Conservation (phyloP, 345 rosid genomes). For the Diplotaxis tenuifolia region DNA sequence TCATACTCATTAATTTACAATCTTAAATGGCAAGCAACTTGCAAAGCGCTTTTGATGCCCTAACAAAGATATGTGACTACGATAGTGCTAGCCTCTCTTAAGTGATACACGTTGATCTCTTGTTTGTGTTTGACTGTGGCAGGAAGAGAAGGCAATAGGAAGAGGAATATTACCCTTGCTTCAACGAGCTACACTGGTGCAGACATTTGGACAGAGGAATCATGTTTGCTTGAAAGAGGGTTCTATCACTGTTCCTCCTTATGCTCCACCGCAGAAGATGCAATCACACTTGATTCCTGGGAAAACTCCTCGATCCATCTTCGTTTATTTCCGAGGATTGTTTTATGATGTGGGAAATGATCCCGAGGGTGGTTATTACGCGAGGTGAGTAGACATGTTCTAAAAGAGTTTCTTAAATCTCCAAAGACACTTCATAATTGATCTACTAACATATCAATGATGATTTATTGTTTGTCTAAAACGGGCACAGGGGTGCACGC, state of each 20-base stretch:
- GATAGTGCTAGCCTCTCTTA: too few species aligned
- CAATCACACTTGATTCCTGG: constrained; percentile 80
- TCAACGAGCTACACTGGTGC: constrained; percentile 94
- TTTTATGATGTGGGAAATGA: constrained; percentile 97
- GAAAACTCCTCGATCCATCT: constrained; percentile 87
- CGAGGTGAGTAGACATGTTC: constrained; percentile 57
- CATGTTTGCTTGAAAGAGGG: constrained; percentile 96
- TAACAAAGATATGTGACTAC: too few species aligned
- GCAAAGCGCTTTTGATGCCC: constrained; percentile 12
- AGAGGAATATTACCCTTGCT: constrained; percentile 87
- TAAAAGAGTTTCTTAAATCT: background rate
- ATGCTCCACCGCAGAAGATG: constrained; percentile 99
- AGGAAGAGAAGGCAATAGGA: constrained; percentile 99
- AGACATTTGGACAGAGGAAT: constrained; percentile 94
- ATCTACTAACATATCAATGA: background rate
- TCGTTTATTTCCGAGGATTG: constrained; percentile 93
- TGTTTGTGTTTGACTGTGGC: constrained; percentile 21
- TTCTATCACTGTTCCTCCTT: constrained; percentile 95
- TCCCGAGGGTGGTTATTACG: constrained; percentile 99
- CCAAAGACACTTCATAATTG: background rate
- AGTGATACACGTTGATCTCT: constrained; percentile 9
- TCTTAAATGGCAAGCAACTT: too few species aligned
- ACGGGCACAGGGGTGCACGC: constrained; percentile 74
- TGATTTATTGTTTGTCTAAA: constrained; percentile 14
- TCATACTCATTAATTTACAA: background rate